These are phyloP conservation scores for Castanospermum australe DNA, from an alignment of 306 rosid genomes.

Conservation along the genomic window DNA sequence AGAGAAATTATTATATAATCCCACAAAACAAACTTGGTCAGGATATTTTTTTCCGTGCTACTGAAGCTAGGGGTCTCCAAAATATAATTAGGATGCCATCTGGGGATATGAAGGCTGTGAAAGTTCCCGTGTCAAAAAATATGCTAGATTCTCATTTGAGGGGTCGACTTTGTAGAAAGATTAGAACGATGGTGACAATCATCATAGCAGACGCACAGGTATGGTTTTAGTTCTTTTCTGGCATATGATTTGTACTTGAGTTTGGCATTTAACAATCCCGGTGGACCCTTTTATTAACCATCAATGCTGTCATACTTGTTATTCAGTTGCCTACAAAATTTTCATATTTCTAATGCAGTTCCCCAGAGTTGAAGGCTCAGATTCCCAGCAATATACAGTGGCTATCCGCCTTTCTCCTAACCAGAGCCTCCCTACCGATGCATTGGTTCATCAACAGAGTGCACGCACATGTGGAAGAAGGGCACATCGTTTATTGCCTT, in stretches of 20 bases:
- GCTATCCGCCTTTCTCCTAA: conserved; percentile 75
- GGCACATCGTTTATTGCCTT: conserved; percentile 46
- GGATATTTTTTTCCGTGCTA: conserved; percentile 88
- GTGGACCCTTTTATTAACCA: background rate
- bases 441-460: conserved; percentile 71
- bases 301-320: background rate
- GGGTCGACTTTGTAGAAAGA: conserved; percentile 57
- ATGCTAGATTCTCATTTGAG: conserved; percentile 87
- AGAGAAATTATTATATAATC: conserved; percentile 70
- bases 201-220: conserved; percentile 85
- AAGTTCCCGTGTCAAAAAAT: conserved; percentile 91
- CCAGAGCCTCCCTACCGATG: conserved; percentile 40
- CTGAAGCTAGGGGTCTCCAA: conserved; percentile 77
- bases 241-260: background rate
- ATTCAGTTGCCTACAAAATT: background rate
- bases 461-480: conserved; percentile 84
- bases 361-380: conserved; percentile 60
- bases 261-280: conserved; percentile 2
- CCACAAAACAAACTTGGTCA: conserved; percentile 97
- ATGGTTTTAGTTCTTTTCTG: conserved; percentile 16
- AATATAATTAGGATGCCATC: conserved; percentile 78
- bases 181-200: conserved; percentile 70
- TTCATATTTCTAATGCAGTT: conserved; percentile 54
- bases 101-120: conserved; percentile 85
- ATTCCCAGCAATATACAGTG: conserved; percentile 67